Percentiles rank a stretch among this genome's conserved stretches.
phyloP scores from a whole-genome alignment of 1,284 basidiomycete genomes.

The Ganoderma multipileum region DNA sequence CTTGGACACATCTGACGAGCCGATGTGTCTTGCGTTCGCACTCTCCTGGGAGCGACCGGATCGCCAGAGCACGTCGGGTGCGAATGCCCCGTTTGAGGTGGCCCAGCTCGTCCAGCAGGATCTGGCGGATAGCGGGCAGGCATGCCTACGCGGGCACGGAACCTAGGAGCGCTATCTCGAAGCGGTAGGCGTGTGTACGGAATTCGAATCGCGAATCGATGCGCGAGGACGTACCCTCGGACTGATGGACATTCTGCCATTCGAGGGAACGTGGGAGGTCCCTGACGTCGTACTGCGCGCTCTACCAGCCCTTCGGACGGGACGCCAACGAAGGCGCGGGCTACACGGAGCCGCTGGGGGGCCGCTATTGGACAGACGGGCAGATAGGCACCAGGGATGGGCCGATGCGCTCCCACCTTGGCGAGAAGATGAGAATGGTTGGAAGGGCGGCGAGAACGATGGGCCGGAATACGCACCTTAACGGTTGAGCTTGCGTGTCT shows the following conservation, averaged over 20 bases:
- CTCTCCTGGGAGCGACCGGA: slow-evolving; percentile 14
- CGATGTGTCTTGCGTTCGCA: slow-evolving; percentile 20
- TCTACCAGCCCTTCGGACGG: slow-evolving; percentile 8
- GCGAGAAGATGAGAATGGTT: slow-evolving; percentile 20
- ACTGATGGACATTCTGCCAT: neutral
- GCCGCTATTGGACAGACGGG: slow-evolving; percentile 23
- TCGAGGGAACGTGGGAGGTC: slow-evolving; percentile 12
- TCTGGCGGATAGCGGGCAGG: slow-evolving; percentile 10
- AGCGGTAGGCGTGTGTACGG: slow-evolving; percentile 4
- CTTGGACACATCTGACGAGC: slow-evolving; percentile 15
- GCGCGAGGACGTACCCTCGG: slow-evolving; percentile 8
- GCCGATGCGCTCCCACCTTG: slow-evolving; percentile 22
- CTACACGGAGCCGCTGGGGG: slow-evolving; percentile 17
- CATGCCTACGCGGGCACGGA: slow-evolving; percentile 1
- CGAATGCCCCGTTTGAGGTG: slow-evolving; percentile 5
- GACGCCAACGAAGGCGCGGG: slow-evolving; percentile 10
- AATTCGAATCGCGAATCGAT: slow-evolving; percentile 10
- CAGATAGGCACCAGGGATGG: slow-evolving; percentile 10
- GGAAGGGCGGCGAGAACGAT: slow-evolving; percentile 12
- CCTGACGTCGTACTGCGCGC: slow-evolving; percentile 19
- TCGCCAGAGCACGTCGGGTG: slow-evolving; percentile 7
- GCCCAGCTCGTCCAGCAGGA: neutral
- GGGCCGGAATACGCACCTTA: slow-evolving; percentile 24
- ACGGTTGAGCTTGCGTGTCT: slow-evolving; percentile 29
- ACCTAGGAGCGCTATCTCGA: slow-evolving; percentile 5